Base-by-base conservation (phyloP, 2,329 filamentous ascomycete species). In the Arthroderma sp. region DNA sequence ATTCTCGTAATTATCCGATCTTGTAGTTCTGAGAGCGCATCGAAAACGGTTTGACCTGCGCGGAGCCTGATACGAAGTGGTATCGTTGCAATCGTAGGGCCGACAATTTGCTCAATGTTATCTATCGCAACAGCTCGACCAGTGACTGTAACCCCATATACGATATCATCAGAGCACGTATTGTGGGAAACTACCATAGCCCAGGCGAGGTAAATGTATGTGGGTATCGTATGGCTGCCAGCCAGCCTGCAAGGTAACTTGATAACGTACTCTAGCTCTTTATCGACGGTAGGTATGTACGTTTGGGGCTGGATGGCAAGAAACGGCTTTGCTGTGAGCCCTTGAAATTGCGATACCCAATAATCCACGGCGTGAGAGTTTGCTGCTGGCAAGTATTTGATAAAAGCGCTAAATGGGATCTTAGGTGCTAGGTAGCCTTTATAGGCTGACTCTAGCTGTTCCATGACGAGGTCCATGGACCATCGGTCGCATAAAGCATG, bases 1-100 rank as follows among this genome's bases (percentile, higher is more conserved):
- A 78, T 77, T 45, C 73, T 68, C 4, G 64, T 59, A 0, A 73
- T 62, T 0, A 68, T 71, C 44, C 71, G 67, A 27, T 71, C 60
- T 36, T 80, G 75, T 3, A 81, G 64, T 2, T 61, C 56, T 38
- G 70, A 64, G 4, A 80, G 61, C 47, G 70, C 77, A 32, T 73
- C 65, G 0, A 58, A 54, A 2, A 62, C 56, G 28, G 59, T 59
- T 37, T 60, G 53, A 39, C 52, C 22, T 5, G 5, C 11, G 4
- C 48, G 28, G 10, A 52, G 27, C 7, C 22, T 36, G 6, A 51
- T 30, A 5, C 49, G 44, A 7, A 60, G 49, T 40, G 66, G 66
- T 3, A 66, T 58, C 3, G 65, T 66, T 2, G 63, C 57, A 31
- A 69, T 61, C 0, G 64, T 63, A 4, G 66, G 61, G 5, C 63